Conservation (phyloP, 345 rosid species). For the Heritiera fomes region DNA sequence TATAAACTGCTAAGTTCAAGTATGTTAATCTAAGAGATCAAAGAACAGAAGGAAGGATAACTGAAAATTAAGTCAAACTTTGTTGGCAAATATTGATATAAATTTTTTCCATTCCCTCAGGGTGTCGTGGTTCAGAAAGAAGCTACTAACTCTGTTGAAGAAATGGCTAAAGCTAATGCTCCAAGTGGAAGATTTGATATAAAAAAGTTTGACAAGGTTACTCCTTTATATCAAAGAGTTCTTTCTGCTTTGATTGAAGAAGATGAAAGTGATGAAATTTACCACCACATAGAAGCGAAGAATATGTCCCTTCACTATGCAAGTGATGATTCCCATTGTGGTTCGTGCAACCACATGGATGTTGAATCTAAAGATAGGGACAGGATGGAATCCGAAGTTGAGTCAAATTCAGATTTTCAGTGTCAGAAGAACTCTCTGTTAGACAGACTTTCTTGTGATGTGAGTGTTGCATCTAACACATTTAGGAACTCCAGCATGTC, state of each 20-base stretch:
- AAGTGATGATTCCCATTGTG: slow-evolving; percentile 97
- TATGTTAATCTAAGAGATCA: slow-evolving; percentile 10
- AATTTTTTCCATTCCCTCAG: slow-evolving; percentile 36
- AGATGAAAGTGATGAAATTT: slow-evolving; percentile 82
- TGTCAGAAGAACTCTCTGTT: slow-evolving; percentile 59
- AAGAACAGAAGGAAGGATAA: background rate
- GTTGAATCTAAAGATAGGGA: slow-evolving; percentile 81
- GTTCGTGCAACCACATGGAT: slow-evolving; percentile 88
- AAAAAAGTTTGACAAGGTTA: slow-evolving; percentile 59
- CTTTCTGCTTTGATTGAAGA: slow-evolving; percentile 93
- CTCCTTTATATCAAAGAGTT: slow-evolving; percentile 80
- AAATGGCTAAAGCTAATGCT: slow-evolving; percentile 41
- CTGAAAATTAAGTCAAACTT: slow-evolving; percentile 12
- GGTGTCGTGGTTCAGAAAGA: slow-evolving; percentile 50
- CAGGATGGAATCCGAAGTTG: slow-evolving; percentile 90
- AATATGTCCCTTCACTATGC: slow-evolving; percentile 75
- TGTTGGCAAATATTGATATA: slow-evolving; percentile 6
- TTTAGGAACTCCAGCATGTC: slow-evolving; percentile 63
- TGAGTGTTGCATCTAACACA: slow-evolving; percentile 63
- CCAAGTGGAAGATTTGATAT: slow-evolving; percentile 48
- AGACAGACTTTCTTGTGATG: slow-evolving; percentile 72
- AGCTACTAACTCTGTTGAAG: slow-evolving; percentile 45
- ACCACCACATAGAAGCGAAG: slow-evolving; percentile 61
- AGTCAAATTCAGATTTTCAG: slow-evolving; percentile 72
- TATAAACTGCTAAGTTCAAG: slow-evolving; percentile 7